Percentiles rank a stretch among this genome's conserved stretches.
Conservation (phyloP, 306 rosid genomes). For the Carpinus fangiana region DNA sequence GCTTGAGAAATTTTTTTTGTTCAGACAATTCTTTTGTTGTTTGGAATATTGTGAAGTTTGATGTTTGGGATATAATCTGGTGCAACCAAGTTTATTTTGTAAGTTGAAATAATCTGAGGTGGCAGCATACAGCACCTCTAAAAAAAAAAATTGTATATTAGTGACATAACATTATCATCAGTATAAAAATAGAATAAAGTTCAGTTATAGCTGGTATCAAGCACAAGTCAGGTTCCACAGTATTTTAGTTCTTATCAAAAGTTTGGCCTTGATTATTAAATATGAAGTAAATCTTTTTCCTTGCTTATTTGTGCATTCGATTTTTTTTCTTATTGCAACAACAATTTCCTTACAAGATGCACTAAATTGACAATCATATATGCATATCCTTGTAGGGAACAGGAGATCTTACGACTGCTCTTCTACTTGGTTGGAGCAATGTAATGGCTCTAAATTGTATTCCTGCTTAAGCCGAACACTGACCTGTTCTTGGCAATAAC, state of each 20-base stretch:
- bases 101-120: too few species aligned
- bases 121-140: too few species aligned
- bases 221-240: neutral
- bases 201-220: neutral
- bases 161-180: too few species aligned
- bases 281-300: neutral
- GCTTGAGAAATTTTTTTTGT: too few species aligned
- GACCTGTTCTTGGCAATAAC: neutral
- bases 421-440: slow-evolving; percentile 94
- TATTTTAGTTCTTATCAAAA: neutral
- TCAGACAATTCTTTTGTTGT: too few species aligned
- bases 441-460: slow-evolving; percentile 45
- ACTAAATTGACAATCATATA: slow-evolving; percentile 13
- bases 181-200: neutral
- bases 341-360: neutral
- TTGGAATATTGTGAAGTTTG: too few species aligned
- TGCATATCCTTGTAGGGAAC: slow-evolving; percentile 65
- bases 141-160: neutral
- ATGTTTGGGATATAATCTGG: too few species aligned
- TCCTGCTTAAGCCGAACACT: slow-evolving; percentile 17
- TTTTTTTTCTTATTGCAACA: neutral
- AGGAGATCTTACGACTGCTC: slow-evolving; percentile 88
- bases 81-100: too few species aligned
- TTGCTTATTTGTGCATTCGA: neutral
- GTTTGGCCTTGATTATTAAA: neutral